Evolutionary conservation across 2,329 filamentous ascomycete genomes (phyloP).

Genomic region (Grosmannia huntii): DNA sequence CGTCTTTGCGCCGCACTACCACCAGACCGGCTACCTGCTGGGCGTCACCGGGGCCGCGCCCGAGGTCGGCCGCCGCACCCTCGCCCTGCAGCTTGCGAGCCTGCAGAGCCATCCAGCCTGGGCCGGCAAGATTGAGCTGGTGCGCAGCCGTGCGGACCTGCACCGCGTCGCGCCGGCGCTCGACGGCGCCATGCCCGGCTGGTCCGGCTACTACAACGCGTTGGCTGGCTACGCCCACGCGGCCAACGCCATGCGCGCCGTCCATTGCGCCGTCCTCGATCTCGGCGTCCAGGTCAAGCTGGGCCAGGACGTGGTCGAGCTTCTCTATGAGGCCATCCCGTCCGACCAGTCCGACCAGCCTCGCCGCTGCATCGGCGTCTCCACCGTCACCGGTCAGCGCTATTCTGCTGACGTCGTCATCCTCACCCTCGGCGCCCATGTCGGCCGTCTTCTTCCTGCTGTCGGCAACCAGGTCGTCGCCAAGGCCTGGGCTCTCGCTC

Average conservation of each 20-base stretch:
- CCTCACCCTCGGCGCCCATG: constrained; percentile 15
- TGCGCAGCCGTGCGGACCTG: neutral
- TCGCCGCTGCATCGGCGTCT: constrained; percentile 16
- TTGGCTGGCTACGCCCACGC: constrained; percentile 46
- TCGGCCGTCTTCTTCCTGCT: constrained; percentile 33
- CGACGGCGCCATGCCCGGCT: constrained; percentile 33
- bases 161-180: constrained; percentile 23
- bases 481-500: constrained; percentile 46
- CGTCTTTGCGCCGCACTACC: constrained; percentile 39
- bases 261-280: constrained; percentile 28
- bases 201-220: constrained; percentile 46
- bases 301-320: constrained; percentile 22
- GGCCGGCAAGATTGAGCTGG: constrained; percentile 21
- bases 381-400: constrained; percentile 15
- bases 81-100: constrained; percentile 28
- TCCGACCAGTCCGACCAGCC: constrained; percentile 5
- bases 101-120: constrained; percentile 27
- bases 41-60: constrained; percentile 34
- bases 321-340: constrained; percentile 21
- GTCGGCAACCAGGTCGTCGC: constrained; percentile 38
- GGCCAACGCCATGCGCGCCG: constrained; percentile 33
- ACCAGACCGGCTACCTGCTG: constrained; percentile 33
- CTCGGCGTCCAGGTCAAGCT: constrained; percentile 23
- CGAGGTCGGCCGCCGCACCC: constrained; percentile 31
- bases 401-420: constrained; percentile 29